phyloP scores from a whole-genome alignment of 2,329 filamentous ascomycete species.

The Aspergillus brunneoviolaceus region DNA sequence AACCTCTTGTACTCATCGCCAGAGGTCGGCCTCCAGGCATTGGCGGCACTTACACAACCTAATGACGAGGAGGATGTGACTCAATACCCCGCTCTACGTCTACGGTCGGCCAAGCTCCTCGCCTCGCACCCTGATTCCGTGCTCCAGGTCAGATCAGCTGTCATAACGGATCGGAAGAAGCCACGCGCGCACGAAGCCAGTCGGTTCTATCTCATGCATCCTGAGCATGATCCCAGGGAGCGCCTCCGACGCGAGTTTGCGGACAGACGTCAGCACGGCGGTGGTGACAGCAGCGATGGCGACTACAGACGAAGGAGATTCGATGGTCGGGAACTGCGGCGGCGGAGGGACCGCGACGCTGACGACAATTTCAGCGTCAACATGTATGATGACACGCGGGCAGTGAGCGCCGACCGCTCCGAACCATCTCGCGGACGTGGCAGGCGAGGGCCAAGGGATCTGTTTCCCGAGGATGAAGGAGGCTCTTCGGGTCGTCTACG shows the following conservation, averaged over 20 bases:
- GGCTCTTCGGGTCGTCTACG: conserved; percentile 50
- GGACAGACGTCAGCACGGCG: conserved; percentile 44
- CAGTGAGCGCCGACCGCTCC: conserved; percentile 27
- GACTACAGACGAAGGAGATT: conserved; percentile 56
- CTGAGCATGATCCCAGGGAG: conserved; percentile 81
- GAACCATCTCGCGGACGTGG: conserved; percentile 34
- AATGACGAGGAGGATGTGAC: conserved; percentile 38
- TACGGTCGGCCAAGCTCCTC: conserved; percentile 68
- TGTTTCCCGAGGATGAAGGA: conserved; percentile 39
- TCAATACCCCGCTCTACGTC: conserved; percentile 60
- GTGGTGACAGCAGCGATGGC: conserved; percentile 38
- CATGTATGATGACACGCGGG: conserved; percentile 75
- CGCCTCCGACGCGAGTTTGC: conserved; percentile 57
- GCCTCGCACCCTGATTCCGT: conserved; percentile 66
- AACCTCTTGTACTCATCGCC: conserved; percentile 73
- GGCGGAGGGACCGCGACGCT: conserved; percentile 48
- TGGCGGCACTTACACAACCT: conserved; percentile 50
- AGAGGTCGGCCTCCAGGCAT: conserved; percentile 54
- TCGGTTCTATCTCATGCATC: conserved; percentile 88
- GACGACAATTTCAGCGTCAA: conserved; percentile 67
- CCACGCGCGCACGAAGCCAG: conserved; percentile 76
- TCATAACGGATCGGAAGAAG: conserved; percentile 75
- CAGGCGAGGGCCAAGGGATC: conserved; percentile 32
- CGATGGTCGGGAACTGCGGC: conserved; percentile 57
- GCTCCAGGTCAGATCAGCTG: conserved; percentile 71